Evolutionary conservation across 73 alveolate species (phyloP).

Genomic region (Breviolum minutum): DNA sequence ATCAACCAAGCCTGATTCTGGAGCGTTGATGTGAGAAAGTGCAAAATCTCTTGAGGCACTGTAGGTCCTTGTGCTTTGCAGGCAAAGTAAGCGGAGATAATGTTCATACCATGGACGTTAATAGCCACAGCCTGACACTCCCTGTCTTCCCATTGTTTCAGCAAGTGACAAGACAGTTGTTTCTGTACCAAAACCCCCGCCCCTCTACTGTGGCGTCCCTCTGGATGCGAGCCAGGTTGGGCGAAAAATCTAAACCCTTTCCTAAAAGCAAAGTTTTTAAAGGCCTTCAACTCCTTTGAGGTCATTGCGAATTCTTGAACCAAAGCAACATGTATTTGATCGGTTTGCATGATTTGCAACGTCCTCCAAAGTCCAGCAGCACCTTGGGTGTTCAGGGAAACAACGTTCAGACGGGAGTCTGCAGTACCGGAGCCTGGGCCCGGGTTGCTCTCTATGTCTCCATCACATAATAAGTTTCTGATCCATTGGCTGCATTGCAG

Average conservation of each 20-base stretch:
- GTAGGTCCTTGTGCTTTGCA: neutral
- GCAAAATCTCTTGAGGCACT: neutral
- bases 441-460: constrained; percentile 8
- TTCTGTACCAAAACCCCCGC: neutral
- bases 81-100: neutral
- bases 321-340: neutral
- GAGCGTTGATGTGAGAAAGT: neutral
- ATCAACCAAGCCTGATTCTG: neutral
- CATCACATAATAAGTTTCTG: neutral
- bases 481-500: neutral
- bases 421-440: neutral
- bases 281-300: neutral
- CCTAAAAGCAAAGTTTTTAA: neutral
- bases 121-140: constrained; percentile 1
- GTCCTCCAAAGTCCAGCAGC: neutral
- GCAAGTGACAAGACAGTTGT: neutral
- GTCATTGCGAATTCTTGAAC: neutral
- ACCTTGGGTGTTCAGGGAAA: neutral
- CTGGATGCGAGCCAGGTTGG: neutral
- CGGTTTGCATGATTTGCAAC: neutral
- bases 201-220: neutral
- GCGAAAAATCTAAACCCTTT: neutral
- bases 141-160: neutral
- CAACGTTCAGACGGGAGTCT: neutral
- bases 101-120: neutral